These are phyloP conservation scores for Triticum urartu DNA, from an alignment of 176 grass and related monocot genomes.

Conservation along the genomic window DNA sequence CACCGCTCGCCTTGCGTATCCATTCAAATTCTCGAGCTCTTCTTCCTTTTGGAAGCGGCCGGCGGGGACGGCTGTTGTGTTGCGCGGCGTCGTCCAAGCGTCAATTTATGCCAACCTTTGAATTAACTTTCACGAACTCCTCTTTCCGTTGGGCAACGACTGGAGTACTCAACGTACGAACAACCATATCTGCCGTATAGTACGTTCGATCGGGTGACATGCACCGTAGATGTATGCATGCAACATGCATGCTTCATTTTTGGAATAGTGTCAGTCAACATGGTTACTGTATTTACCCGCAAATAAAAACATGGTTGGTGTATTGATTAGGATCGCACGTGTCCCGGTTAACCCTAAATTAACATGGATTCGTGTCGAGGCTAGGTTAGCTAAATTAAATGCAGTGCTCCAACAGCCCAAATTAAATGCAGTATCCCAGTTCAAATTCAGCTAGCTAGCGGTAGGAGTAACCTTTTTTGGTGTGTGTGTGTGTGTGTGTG, in stretches of 20 bases:
- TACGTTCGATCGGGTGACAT: background rate
- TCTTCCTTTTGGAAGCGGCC: constrained; percentile 18
- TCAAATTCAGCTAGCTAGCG: background rate
- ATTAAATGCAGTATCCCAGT: background rate
- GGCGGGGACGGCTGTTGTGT: too few relatives aligned
- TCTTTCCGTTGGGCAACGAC: background rate
- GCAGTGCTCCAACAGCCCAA: background rate
- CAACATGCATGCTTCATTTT: too few relatives aligned
- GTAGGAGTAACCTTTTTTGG: background rate
- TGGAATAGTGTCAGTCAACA: too few relatives aligned
- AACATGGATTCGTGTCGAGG: too few relatives aligned
- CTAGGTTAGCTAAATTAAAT: background rate
- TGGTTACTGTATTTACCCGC: too few relatives aligned
- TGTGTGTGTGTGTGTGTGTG: background rate
- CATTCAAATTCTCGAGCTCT: background rate
- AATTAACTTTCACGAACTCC: background rate
- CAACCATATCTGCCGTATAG: background rate
- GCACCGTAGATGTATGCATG: background rate
- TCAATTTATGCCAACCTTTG: background rate
- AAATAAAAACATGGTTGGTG: too few relatives aligned
- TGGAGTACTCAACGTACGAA: background rate
- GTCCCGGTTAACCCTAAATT: too few relatives aligned
- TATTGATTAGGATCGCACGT: too few relatives aligned
- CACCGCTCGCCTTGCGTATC: background rate
- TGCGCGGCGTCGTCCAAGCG: background rate